Conservation (phyloP, 179 eudicot species). For the Silene noctiflora region DNA sequence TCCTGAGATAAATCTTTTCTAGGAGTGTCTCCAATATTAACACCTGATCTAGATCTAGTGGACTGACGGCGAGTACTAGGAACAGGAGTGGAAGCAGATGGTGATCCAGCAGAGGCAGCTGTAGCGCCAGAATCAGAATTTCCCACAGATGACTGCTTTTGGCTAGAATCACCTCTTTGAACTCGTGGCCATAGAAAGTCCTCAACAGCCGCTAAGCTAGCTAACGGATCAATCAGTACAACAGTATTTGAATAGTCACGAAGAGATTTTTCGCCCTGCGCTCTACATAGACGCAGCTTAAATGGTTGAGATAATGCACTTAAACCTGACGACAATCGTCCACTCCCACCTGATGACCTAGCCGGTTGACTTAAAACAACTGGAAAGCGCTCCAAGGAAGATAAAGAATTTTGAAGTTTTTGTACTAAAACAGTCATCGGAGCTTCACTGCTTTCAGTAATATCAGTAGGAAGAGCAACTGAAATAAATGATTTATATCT, state of each 20-base stretch:
- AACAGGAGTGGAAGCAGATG: constrained; percentile 65
- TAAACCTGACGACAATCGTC: constrained; percentile 83
- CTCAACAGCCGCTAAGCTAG: constrained; percentile 94
- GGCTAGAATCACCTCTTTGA: constrained; percentile 81
- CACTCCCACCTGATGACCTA: constrained; percentile 74
- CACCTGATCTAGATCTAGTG: constrained; percentile 67
- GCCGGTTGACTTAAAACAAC: constrained; percentile 86
- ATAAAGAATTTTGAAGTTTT: constrained; percentile 90
- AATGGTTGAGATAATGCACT: constrained; percentile 90
- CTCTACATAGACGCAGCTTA: constrained; percentile 93
- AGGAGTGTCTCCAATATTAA: constrained; percentile 55
- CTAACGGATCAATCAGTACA: constrained; percentile 94
- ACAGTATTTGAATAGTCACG: constrained; percentile 96
- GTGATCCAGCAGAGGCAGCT: constrained; percentile 61
- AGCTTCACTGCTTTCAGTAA: constrained; percentile 44
- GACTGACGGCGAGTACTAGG: constrained; percentile 65
- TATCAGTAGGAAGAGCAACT: constrained; percentile 57
- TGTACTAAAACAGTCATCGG: constrained; percentile 74
- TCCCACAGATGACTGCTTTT: constrained; percentile 63
- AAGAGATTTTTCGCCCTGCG: constrained; percentile 83
- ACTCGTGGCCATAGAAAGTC: constrained; percentile 95
- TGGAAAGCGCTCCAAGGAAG: constrained; percentile 93
- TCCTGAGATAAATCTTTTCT: constrained; percentile 57
- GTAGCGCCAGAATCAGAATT: constrained; percentile 67
- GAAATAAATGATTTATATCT: constrained; percentile 78